A percentile compares a stretch with the other conserved stretches of the same genome.
These are phyloP conservation scores for Diaporthe capsici DNA, from an alignment of 2,329 filamentous ascomycete species.

Conservation along the genomic window DNA sequence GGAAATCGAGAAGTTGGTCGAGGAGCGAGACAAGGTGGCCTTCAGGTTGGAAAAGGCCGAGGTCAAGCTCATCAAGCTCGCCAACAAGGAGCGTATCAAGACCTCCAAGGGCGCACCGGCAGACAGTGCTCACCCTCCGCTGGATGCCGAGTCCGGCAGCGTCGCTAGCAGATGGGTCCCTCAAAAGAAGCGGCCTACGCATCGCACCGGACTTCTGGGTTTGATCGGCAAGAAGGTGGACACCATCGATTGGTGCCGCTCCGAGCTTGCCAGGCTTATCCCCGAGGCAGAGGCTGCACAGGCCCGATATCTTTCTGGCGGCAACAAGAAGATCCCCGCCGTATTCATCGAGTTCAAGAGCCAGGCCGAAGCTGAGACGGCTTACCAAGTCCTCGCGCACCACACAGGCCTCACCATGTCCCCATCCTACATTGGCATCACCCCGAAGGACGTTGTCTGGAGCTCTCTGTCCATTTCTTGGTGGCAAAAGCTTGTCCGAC, in stretches of 20 bases:
- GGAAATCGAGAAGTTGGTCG: slow-evolving; percentile 83
- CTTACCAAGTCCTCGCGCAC: slow-evolving; percentile 88
- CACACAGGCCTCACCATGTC: slow-evolving; percentile 90
- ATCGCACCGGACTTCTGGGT: slow-evolving; percentile 77
- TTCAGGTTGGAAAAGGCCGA: slow-evolving; percentile 89
- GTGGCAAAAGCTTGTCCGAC: slow-evolving; percentile 86
- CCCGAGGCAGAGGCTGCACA: slow-evolving; percentile 80
- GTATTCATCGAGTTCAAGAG: slow-evolving; percentile 93
- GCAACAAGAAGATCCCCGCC: slow-evolving; percentile 77
- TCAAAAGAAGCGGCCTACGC: slow-evolving; percentile 80
- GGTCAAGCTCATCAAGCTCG: slow-evolving; percentile 84
- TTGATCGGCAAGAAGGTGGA: slow-evolving; percentile 91
- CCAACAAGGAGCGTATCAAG: slow-evolving; percentile 80
- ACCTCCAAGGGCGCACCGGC: slow-evolving; percentile 67
- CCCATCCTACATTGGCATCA: slow-evolving; percentile 86
- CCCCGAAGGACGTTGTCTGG: slow-evolving; percentile 90
- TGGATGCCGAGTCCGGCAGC: slow-evolving; percentile 77
- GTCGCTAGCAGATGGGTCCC: slow-evolving; percentile 83
- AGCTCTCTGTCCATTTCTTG: slow-evolving; percentile 84
- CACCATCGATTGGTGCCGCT: slow-evolving; percentile 90
- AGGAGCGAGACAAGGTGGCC: slow-evolving; percentile 84
- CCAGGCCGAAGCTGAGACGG: slow-evolving; percentile 87
- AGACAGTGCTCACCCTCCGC: slow-evolving; percentile 60
- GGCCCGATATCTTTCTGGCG: slow-evolving; percentile 74
- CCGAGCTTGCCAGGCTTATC: slow-evolving; percentile 81